Conservation (phyloP, 179 eudicot genomes). For the Pouteria campechiana region DNA sequence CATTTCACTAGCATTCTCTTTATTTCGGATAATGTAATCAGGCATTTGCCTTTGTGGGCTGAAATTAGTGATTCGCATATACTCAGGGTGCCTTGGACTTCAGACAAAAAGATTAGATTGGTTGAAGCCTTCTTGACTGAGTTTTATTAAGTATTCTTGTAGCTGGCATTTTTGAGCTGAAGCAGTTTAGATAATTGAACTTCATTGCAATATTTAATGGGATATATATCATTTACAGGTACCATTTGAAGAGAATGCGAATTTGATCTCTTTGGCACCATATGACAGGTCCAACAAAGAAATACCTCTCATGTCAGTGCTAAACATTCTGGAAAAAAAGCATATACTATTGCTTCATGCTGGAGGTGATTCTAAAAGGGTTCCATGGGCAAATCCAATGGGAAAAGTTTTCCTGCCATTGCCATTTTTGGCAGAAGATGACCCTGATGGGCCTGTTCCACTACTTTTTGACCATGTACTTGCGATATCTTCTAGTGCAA, state of each 20-base stretch:
- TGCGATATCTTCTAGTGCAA: slow-evolving; percentile 92
- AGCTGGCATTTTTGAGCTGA: too few relatives aligned
- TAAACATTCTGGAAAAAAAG: slow-evolving; percentile 45
- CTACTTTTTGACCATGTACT: slow-evolving; percentile 98
- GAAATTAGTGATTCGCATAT: too few relatives aligned
- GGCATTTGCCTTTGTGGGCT: too few relatives aligned
- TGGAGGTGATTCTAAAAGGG: slow-evolving; percentile 99
- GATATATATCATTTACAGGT: slow-evolving; percentile 29
- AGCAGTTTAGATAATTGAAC: too few relatives aligned
- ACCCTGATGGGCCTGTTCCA: slow-evolving; percentile 96
- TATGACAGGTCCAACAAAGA: slow-evolving; percentile 29
- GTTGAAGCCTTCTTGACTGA: too few relatives aligned
- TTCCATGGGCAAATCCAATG: slow-evolving; percentile 99
- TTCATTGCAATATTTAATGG: slow-evolving; percentile 5
- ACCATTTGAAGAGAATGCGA: slow-evolving; percentile 14
- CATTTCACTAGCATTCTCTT: too few relatives aligned
- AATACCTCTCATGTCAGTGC: slow-evolving; percentile 14
- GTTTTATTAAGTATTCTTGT: too few relatives aligned
- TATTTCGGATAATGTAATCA: too few relatives aligned
- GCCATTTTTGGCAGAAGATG: slow-evolving; percentile 91
- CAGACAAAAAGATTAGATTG: too few relatives aligned
- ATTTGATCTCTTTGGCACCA: slow-evolving; percentile 12
- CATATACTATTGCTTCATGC: slow-evolving; percentile 94
- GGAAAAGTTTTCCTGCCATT: slow-evolving; percentile 98
- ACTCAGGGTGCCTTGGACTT: too few relatives aligned